Evolutionary conservation across 306 rosid species (phyloP), one percentile per base, ranked within the genome.

Genomic region (Pterocarpus macrocarpus): DNA sequence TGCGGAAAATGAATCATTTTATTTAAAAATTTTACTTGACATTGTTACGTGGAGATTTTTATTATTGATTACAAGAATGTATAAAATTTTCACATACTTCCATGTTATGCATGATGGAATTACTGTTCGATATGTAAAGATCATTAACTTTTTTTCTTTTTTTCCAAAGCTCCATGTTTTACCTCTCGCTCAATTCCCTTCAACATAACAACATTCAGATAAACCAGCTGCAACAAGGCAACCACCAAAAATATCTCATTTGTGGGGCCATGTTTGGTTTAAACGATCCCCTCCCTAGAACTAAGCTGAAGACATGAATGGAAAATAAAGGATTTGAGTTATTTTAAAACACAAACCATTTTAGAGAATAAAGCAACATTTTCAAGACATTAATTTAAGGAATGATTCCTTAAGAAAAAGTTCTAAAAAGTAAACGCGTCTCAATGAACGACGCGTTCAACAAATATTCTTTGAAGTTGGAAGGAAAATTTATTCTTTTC

Each of bases 371-470:
- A 63, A 81, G 57, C 33, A 9, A 75, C 4, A 9, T n/a, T 22
- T 58, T 32, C 10, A 53, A 81, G 17, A 73, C 4, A 28, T 3
- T 22, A 70, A 55, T 45, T 66, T 44, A 14, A 67, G 34, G 49
- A 32, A 33, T 13, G 62, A 71, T 83, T 77, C 47, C 49, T 9
- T 71, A 34, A 2, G 17, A 55, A 71, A 80, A 71, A 49, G 71
- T 16, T 61, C 2, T 22, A 72, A 55, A 59, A 84, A 83, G 81
- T 67, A 79, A 61, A 80, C 78, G 63, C 67, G 69, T 74, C 33
- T 4, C 50, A 3, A 5, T 12, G 5, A 8, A 71, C 33, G 16
- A 69, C 11, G 39, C 52, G 43, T 69, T 36, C 52, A 12, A 15
- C n/a, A 70, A 50, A 22, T 52, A 45, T 17, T 50, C 15, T 22